Evolutionary conservation across 1,284 basidiomycete genomes (phyloP).

Genomic region (Melanopsichium pennsylvanicum): DNA sequence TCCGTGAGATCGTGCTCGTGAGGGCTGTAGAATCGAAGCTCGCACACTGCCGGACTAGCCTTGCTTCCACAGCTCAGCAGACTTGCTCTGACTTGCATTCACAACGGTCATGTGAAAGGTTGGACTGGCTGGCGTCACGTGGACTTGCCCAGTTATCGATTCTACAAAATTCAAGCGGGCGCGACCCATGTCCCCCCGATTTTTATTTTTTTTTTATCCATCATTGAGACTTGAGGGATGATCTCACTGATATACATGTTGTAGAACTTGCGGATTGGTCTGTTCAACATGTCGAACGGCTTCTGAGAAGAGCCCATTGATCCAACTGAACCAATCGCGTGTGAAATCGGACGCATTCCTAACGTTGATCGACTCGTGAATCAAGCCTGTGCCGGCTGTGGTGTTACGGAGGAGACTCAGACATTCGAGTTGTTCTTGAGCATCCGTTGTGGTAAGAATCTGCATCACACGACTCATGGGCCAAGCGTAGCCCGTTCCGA

Average conservation of each 20-base stretch:
- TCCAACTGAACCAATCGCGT: slow-evolving; percentile 53
- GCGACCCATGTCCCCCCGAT: too few species aligned
- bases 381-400: slow-evolving; percentile 54
- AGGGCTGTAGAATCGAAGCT: too few species aligned
- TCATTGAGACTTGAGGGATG: too few species aligned
- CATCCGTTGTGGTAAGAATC: slow-evolving; percentile 49
- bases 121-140: too few species aligned
- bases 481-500: slow-evolving; percentile 53
- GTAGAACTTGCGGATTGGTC: slow-evolving; percentile 34
- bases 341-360: slow-evolving; percentile 51
- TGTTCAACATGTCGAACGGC: slow-evolving; percentile 44
- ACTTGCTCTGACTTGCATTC: too few species aligned
- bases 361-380: slow-evolving; percentile 56
- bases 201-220: too few species aligned
- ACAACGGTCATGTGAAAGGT: too few species aligned
- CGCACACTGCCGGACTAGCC: too few species aligned
- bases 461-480: slow-evolving; percentile 52
- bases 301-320: slow-evolving; percentile 53
- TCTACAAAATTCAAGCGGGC: too few species aligned
- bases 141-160: too few species aligned
- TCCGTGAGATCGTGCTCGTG: too few species aligned
- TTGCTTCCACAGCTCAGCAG: too few species aligned
- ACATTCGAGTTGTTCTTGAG: slow-evolving; percentile 38
- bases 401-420: slow-evolving; percentile 43
- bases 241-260: slow-evolving; percentile 9